phyloP scores from a whole-genome alignment of 208 protist genomes.

The Trypanosoma lewisi region DNA sequence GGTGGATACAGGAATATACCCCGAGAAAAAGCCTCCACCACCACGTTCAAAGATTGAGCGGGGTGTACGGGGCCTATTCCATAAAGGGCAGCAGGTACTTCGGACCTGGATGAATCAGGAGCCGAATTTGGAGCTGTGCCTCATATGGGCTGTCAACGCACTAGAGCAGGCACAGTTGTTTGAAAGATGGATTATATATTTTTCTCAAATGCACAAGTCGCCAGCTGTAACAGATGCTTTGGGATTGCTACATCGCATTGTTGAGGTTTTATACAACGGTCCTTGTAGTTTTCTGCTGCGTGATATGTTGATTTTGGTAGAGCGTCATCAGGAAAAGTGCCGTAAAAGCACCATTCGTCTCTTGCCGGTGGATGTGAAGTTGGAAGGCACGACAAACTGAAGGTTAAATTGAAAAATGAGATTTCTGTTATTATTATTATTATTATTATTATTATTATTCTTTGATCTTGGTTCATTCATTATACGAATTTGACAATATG shows the following conservation, averaged over 20 bases:
- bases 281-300: conserved; percentile 67
- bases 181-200: conserved; percentile 71
- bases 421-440: too few relatives aligned
- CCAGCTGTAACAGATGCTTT: conserved; percentile 38
- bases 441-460: too few relatives aligned
- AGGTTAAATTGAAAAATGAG: neutral
- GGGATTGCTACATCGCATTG: conserved; percentile 42
- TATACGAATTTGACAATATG: too few relatives aligned
- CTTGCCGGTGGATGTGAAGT: conserved; percentile 55
- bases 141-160: conserved; percentile 62
- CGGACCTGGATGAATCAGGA: conserved; percentile 55
- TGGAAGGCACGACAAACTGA: conserved; percentile 30
- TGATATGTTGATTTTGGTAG: conserved; percentile 68
- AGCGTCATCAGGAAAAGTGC: conserved; percentile 66
- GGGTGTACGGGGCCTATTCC: conserved; percentile 47
- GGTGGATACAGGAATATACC: conserved; percentile 45
- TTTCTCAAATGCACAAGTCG: conserved; percentile 30
- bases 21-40: conserved; percentile 20
- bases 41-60: conserved; percentile 36
- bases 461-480: too few relatives aligned
- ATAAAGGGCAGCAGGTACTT: conserved; percentile 51
- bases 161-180: conserved; percentile 74
- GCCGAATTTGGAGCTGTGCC: conserved; percentile 47
- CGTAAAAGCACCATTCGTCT: conserved; percentile 58
- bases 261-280: conserved; percentile 57